Evolutionary conservation across 2,329 filamentous ascomycete genomes (phyloP), one percentile per base, ranked within the genome.

Genomic region (Xylaria hypoxylon): DNA sequence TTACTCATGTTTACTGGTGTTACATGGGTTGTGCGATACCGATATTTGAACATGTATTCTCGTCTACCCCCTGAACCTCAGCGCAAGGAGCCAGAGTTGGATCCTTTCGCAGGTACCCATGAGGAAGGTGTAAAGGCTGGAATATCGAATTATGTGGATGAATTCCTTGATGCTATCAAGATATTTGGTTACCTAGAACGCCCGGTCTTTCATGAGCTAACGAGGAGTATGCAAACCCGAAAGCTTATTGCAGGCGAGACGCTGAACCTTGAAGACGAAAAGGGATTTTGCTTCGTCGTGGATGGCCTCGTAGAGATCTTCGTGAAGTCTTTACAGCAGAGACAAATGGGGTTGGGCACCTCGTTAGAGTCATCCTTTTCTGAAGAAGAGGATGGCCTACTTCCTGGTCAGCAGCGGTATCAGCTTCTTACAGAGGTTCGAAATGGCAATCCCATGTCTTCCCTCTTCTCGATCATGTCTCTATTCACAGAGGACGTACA

Each of bases 361-460:
- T 77, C 81, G 59, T 76, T 80, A 13, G 81, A 82, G 33, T 85
- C 84, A n/a, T 83, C 85, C 10, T 87, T 87, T 3, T 86, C 86
- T 66, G 91, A 92, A n/a, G 91, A 93, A n/a, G 90, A 91, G 31
- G 82, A 85, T 47, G 80, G 83, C 45, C 80, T 84, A 35, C 80
- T 86, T 5, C 87, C 87, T 40, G 87, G 86, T 7, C 89, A 92
- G 63, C 94, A 97, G 77, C 92, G 91, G 35, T 99, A 99, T 75
- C 96, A 98, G 77, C 86, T 99, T 44, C 84, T 99, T 60, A 99
- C 96, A 0, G 96, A 99, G 79, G 95, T 99, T 59, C 96, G 96
- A 75, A 99, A 99, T 74, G 96, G 96, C 15, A 94, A 96, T 1
- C 95, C 96, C 1, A 97, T 99, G 95, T 99, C 96, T 5, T 99